phyloP scores from a whole-genome alignment of 805 yeast species.

The Wickerhamiella qilinensis region DNA sequence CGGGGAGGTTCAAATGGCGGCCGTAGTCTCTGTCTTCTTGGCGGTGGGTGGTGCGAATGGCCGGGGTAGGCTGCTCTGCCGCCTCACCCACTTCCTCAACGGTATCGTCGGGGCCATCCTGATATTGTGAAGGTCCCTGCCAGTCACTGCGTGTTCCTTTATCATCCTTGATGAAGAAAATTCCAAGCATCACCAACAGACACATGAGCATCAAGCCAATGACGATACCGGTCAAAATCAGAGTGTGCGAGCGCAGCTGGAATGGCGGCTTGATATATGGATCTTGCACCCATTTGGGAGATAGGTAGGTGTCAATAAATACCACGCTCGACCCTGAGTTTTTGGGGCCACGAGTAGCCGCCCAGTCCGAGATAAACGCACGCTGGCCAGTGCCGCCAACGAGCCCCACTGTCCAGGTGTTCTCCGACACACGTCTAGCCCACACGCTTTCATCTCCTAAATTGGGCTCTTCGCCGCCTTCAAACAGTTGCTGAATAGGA shows the following conservation, averaged over 20 bases:
- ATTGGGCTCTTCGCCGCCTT: slow-evolving; percentile 14
- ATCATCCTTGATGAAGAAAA: slow-evolving; percentile 6
- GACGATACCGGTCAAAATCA: slow-evolving; percentile 19
- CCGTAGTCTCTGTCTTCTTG: slow-evolving; percentile 18
- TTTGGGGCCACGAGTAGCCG: slow-evolving; percentile 10
- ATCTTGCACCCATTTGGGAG: slow-evolving; percentile 20
- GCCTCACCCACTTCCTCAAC: neutral
- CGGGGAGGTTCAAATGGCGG: slow-evolving; percentile 16
- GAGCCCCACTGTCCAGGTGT: slow-evolving; percentile 7
- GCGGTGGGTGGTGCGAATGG: slow-evolving; percentile 16
- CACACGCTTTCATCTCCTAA: slow-evolving; percentile 15
- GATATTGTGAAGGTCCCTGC: slow-evolving; percentile 1
- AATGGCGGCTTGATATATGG: slow-evolving; percentile 16
- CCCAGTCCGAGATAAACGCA: slow-evolving; percentile 13
- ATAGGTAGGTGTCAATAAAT: slow-evolving; percentile 19
- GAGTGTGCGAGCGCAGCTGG: slow-evolving; percentile 18
- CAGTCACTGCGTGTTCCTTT: neutral
- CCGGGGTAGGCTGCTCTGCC: slow-evolving; percentile 6
- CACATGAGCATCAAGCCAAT: slow-evolving; percentile 14
- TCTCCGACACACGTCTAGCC: slow-evolving; percentile 12
- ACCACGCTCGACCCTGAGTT: slow-evolving; percentile 17
- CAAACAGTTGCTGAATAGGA: slow-evolving; percentile 19
- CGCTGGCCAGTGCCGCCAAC: slow-evolving; percentile 17
- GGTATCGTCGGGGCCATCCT: slow-evolving; percentile 4
- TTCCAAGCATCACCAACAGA: slow-evolving; percentile 6